Conservation (phyloP, 192 early-diverging fungal species). For the Phycomyces nitens region DNA sequence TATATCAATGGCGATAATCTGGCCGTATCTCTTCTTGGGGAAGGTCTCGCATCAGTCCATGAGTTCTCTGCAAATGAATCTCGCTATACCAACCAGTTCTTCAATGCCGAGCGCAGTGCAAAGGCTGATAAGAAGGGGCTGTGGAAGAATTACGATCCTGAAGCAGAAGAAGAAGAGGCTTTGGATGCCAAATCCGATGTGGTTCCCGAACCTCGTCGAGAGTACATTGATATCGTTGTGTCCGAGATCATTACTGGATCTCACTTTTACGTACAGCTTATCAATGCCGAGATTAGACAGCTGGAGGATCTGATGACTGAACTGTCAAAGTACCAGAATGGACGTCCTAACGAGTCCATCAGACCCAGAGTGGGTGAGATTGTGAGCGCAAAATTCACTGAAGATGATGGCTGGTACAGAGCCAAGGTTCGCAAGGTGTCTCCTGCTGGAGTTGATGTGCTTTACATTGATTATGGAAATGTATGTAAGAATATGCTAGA, state of each 20-base stretch:
- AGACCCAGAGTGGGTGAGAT: constrained; percentile 68
- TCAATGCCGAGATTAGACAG: constrained; percentile 51
- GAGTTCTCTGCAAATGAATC: constrained; percentile 84
- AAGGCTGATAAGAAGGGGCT: constrained; percentile 65
- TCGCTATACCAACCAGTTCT: constrained; percentile 62
- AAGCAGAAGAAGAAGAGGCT: constrained; percentile 36
- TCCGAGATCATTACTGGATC: constrained; percentile 60
- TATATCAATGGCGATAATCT: constrained; percentile 70
- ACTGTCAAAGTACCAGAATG: constrained; percentile 61
- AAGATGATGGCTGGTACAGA: constrained; percentile 88
- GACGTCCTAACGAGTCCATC: constrained; percentile 36
- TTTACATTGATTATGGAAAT: constrained; percentile 96
- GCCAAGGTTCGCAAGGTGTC: constrained; percentile 71
- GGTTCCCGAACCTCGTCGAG: constrained; percentile 54
- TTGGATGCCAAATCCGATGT: constrained; percentile 33
- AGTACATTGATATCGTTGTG: constrained; percentile 72
- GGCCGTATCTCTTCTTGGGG: constrained; percentile 68
- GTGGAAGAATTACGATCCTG: constrained; percentile 61
- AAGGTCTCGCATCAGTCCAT: constrained; percentile 82
- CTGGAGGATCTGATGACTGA: constrained; percentile 86
- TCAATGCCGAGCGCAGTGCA: constrained; percentile 76
- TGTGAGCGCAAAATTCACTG: constrained; percentile 81
- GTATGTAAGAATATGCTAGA: constrained; percentile 24
- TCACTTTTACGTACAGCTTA: constrained; percentile 63
- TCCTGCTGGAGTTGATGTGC: constrained; percentile 63